These are phyloP conservation scores for Saccharum spontaneum DNA, from an alignment of 176 grass and related monocot genomes.

Conservation along the genomic window DNA sequence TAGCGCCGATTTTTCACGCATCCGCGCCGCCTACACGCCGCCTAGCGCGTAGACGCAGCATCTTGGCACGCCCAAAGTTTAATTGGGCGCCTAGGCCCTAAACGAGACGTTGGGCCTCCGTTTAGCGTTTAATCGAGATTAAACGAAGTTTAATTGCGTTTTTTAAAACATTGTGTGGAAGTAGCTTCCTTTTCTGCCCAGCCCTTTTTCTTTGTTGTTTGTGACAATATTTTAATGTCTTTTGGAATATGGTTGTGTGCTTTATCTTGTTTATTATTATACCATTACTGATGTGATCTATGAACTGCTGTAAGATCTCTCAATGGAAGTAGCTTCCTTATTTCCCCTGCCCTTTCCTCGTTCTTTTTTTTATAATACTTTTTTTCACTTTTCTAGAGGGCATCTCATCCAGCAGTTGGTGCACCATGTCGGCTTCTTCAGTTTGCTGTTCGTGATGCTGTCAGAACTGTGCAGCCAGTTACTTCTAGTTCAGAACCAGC, in stretches of 20 bases:
- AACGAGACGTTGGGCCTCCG: too few relatives aligned
- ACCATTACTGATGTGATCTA: background rate
- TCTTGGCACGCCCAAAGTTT: too few relatives aligned
- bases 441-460: conserved; percentile 96
- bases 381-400: conserved; percentile 29
- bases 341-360: background rate
- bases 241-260: background rate
- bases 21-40: too few relatives aligned
- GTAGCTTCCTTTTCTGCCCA: background rate
- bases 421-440: conserved; percentile 92
- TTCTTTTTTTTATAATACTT: conserved; percentile 31
- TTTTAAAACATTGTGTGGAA: too few relatives aligned
- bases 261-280: background rate
- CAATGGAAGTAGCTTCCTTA: background rate
- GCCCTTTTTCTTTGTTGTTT: background rate
- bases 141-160: too few relatives aligned
- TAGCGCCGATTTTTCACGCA: too few relatives aligned
- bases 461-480: conserved; percentile 59
- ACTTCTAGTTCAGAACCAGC: conserved; percentile 46
- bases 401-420: conserved; percentile 41
- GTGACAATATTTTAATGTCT: background rate
- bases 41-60: too few relatives aligned
- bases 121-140: too few relatives aligned
- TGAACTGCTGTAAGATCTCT: background rate
- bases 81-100: too few relatives aligned